Evolutionary conservation across 306 rosid species (phyloP).

Genomic region (Neltuma alba): DNA sequence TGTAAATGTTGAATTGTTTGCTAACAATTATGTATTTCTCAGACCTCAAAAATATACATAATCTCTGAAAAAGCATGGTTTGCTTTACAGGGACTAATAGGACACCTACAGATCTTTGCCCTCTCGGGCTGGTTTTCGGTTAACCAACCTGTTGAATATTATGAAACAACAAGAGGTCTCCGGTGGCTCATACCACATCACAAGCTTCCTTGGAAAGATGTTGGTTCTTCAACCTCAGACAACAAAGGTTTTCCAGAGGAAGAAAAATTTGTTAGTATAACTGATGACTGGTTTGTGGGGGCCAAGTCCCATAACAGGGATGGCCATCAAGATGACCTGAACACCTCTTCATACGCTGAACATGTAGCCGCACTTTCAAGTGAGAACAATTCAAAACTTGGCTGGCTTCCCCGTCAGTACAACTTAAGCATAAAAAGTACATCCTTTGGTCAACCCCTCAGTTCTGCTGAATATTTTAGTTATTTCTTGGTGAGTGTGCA

Average conservation of each 20-base stretch:
- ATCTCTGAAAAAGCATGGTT: neutral
- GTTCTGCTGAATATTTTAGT: conserved; percentile 55
- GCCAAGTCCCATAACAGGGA: conserved; percentile 18
- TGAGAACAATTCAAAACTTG: conserved; percentile 31
- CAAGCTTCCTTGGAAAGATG: conserved; percentile 66
- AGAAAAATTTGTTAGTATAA: conserved; percentile 28
- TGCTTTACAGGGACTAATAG: conserved; percentile 59
- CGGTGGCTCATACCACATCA: conserved; percentile 70
- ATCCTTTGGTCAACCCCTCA: conserved; percentile 60
- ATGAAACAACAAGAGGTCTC: conserved; percentile 64
- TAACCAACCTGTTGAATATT: conserved; percentile 54
- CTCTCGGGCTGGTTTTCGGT: conserved; percentile 57
- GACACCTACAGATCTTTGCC: conserved; percentile 73
- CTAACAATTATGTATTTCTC: neutral
- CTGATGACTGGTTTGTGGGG: conserved; percentile 11
- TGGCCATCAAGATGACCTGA: conserved; percentile 7
- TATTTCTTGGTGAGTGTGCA: conserved; percentile 66
- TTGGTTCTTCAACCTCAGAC: conserved; percentile 29
- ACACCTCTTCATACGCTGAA: conserved; percentile 29
- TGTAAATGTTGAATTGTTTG: conserved; percentile 42
- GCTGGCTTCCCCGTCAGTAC: conserved; percentile 41
- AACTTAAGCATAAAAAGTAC: conserved; percentile 39
- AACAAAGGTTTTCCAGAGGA: neutral
- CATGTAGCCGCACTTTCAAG: conserved; percentile 29
- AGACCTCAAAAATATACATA: neutral